Evolutionary conservation across 371 early-diverging fungal genomes (phyloP), one percentile per base, ranked within the genome.

Genomic region (Rhizomucor miehei): DNA sequence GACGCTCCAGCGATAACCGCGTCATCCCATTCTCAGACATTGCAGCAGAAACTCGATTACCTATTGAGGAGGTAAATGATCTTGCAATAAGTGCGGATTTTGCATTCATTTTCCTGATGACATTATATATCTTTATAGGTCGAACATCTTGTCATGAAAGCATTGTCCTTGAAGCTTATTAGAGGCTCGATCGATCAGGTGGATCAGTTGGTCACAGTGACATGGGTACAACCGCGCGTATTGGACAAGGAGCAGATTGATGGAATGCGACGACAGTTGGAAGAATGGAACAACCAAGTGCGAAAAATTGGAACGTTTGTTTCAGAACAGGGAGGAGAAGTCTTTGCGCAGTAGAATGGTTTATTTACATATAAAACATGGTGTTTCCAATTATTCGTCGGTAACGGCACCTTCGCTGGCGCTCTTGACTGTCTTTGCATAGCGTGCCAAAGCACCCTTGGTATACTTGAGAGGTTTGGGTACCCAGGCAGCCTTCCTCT

Each of bases 171-270:
- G 53, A 91, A 90, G 1, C 69, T 99, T 53, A 89, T 99, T 60
- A 86, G 87, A 51, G 99, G 99, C 3, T 86, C 88, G 24, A 96
- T 99, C 69, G 97, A 99, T 63, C 94, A 99, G 73, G 93, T 98
- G 14, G 94, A 90, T 45, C 76, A 85, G 56, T 75, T 86, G 4
- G 93, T 98, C 5, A 74, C 77, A 34, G 84, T 98, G 41, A 82
- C 92, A 44, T 98, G 98, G 98, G 98, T 99, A 13, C 95, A 96
- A 72, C 96, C 98, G 12, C 91, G 99, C 57, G 95, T 95, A 3
- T 73, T 99, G 57, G 95, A 93, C 71, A 84, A 77, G 73, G 76
- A 78, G 14, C 98, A 98, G 74, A 92, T 99, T 55, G 82, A 84
- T 61, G 83, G 80, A 29, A 84, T 87, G 85, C 77, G 81, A 58